Conservation (phyloP, 192 early-diverging fungal species). For the Linderina pennispora region DNA sequence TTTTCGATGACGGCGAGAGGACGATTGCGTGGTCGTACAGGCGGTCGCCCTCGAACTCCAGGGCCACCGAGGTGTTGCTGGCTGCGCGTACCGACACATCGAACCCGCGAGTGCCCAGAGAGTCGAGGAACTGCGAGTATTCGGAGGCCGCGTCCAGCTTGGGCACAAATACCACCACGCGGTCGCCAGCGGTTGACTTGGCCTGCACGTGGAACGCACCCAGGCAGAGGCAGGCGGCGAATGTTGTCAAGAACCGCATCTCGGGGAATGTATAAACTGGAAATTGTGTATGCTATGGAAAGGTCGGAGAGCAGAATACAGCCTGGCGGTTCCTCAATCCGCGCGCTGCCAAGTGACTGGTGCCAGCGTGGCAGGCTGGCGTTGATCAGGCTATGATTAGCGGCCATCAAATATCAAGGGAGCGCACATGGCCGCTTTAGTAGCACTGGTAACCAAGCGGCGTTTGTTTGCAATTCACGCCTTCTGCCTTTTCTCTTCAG, state of each 20-base stretch:
- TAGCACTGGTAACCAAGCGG: too few relatives aligned
- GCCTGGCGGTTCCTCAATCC: too few relatives aligned
- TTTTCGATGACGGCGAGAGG: slow-evolving; percentile 71
- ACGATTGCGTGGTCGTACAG: slow-evolving; percentile 77
- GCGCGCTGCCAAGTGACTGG: too few relatives aligned
- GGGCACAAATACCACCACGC: slow-evolving; percentile 66
- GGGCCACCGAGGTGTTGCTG: slow-evolving; percentile 43
- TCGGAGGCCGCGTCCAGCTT: slow-evolving; percentile 29
- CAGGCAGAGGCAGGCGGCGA: slow-evolving; percentile 6
- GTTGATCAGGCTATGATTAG: too few relatives aligned
- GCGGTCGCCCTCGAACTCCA: slow-evolving; percentile 57
- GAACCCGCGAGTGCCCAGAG: slow-evolving; percentile 45
- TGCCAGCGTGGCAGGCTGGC: too few relatives aligned
- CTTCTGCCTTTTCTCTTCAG: too few relatives aligned
- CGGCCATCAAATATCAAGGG: too few relatives aligned
- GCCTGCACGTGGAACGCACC: slow-evolving; percentile 27
- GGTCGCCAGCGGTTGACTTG: slow-evolving; percentile 57
- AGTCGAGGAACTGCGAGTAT: slow-evolving; percentile 49
- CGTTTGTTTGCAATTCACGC: too few relatives aligned
- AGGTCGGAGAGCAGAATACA: too few relatives aligned
- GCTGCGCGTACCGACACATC: slow-evolving; percentile 52
- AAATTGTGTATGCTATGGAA: too few relatives aligned
- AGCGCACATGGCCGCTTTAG: too few relatives aligned
- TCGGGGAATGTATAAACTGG: too few relatives aligned
- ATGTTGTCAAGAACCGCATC: slow-evolving; percentile 18